phyloP scores from a whole-genome alignment of 208 protist genomes.

The Leishmania tropica region DNA sequence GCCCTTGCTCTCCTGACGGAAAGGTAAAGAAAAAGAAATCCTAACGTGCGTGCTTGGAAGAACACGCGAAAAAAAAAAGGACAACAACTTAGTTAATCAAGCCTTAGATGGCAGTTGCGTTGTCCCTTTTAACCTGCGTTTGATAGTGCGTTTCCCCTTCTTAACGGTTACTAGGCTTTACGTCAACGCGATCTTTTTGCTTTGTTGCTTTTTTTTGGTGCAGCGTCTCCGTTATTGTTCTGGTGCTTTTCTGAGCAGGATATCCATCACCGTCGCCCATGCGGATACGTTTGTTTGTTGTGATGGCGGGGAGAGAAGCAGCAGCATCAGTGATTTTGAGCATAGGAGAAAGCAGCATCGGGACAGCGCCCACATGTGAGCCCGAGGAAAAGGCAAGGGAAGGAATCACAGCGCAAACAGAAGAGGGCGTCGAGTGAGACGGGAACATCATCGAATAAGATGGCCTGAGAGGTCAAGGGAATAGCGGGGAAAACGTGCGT shows the following conservation, averaged over 20 bases:
- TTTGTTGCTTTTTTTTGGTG: not conserved
- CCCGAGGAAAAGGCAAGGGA: not conserved
- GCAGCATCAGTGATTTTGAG: not conserved
- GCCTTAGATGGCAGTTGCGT: not conserved
- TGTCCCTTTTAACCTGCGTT: not conserved
- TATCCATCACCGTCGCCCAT: not conserved
- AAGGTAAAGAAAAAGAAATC: not conserved
- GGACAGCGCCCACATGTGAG: not conserved
- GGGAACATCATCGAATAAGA: not conserved
- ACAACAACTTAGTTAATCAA: conserved; percentile 10
- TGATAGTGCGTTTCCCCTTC: not conserved
- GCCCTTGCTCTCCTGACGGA: not conserved
- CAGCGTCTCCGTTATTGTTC: not conserved
- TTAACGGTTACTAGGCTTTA: not conserved
- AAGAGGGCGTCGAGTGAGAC: not conserved
- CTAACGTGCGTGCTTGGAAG: not conserved
- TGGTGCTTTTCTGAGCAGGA: not conserved
- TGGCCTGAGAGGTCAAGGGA: not conserved
- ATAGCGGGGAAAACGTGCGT: not conserved
- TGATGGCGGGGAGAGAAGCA: not conserved
- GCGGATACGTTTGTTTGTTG: not conserved
- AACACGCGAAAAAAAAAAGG: not conserved
- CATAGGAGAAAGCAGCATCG: not conserved
- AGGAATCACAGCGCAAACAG: not conserved
- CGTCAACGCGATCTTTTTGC: not conserved